phyloP scores from a whole-genome alignment of 179 eudicot genomes.

The Spinacia oleracea region DNA sequence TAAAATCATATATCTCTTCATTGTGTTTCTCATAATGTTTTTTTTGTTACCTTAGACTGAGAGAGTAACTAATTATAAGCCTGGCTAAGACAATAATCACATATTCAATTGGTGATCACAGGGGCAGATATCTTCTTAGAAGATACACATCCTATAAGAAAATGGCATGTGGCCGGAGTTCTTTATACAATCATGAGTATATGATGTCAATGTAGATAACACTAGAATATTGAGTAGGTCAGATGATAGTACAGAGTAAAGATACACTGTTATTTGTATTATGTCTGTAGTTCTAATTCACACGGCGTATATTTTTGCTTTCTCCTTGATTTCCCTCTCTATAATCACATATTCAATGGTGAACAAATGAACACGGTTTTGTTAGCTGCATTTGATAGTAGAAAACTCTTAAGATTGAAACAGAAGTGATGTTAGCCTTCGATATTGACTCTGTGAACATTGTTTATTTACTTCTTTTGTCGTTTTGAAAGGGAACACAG shows the following conservation, averaged over 20 bases:
- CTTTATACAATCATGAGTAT: conserved; percentile 18
- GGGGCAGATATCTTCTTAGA: conserved; percentile 28
- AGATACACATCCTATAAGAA: conserved; percentile 27
- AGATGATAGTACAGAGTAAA: conserved; percentile 22
- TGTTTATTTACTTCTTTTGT: conserved; percentile 2
- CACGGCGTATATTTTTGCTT: not conserved
- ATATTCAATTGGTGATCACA: conserved; percentile 7
- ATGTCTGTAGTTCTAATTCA: not conserved
- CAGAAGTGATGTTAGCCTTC: not conserved
- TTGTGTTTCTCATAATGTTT: not conserved
- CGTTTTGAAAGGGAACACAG: conserved; percentile 5
- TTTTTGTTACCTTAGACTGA: not conserved
- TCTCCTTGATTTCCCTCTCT: not conserved
- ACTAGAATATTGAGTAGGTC: conserved; percentile 39
- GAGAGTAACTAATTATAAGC: not conserved
- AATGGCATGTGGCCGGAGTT: conserved; percentile 29
- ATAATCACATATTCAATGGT: too few relatives aligned
- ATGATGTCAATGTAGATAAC: conserved; percentile 24
- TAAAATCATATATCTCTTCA: not conserved
- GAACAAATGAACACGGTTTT: conserved; percentile 25
- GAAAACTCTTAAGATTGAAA: not conserved
- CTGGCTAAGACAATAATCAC: conserved; percentile 12
- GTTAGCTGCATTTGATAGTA: conserved; percentile 16
- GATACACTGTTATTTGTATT: conserved; percentile 16
- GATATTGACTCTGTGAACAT: not conserved